Base-by-base conservation (phyloP, 1,284 basidiomycete species). In the Laetiporus sulphureus region DNA sequence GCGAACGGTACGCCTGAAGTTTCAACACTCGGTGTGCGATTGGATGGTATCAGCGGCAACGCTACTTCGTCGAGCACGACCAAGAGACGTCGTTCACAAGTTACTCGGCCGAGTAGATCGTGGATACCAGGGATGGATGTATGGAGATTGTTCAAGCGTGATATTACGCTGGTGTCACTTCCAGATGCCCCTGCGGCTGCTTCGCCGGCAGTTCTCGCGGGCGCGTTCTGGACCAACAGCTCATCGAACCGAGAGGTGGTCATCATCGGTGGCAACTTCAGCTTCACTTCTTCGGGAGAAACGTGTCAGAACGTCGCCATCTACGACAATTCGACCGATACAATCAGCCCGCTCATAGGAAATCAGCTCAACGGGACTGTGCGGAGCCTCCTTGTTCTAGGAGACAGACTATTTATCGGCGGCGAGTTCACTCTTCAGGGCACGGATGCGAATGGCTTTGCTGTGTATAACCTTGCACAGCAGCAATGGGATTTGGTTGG, bases 221-320 rank as follows among this genome's bases (percentile, higher is more conserved):
- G 91, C 25, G 77, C 79, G 2, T 98, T 94, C 68, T 98, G 90
- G 89, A 84, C 79, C 13, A 96, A 96, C 56, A 71, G 71, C 30
- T 78, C 82, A 1, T 77, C 78, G 4, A 72, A 72, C 3, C 67
- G 69, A 32, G 73, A 87, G 47, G 65, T 91, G 34, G 80, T 78
- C 29, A 78, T 97, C 49, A 69, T 98, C 38, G 94, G 92, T 29
- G 94, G 94, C 36, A 93, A 95, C 63, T 97, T 96, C 59, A 79
- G 83, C 3, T 85, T 83, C 54, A 55, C 70, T 3, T 38, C 65
- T 10, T 57, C 67, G 13, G 68, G 69, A 6, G 65, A 72, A 1
- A 55, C 64, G 7, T 61, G 73, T 5, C 67, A 70, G 48, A 83
- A 76, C 37, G 60, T 98, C 24, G 91, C 79, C 0, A 67, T 93